These are phyloP conservation scores for Nicotiana benthamiana DNA, from an alignment of 257 asterid species.

Conservation along the genomic window DNA sequence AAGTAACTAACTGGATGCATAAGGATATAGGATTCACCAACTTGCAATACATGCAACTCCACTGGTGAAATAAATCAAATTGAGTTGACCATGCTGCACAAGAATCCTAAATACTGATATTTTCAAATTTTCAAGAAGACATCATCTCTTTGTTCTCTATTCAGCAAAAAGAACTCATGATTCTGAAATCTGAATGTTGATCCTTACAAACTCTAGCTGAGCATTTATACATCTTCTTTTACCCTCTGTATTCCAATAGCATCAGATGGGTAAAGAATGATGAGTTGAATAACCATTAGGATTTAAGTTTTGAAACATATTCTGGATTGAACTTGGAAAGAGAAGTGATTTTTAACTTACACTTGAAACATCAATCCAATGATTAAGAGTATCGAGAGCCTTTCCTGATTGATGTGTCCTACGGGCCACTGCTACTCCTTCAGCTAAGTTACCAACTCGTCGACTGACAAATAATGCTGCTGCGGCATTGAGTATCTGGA, in stretches of 20 bases:
- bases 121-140: not conserved
- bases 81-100: not conserved
- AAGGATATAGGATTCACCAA: not conserved
- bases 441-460: conserved; percentile 24
- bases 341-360: conserved; percentile 10
- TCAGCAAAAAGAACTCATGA: too few relatives aligned
- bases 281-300: not conserved
- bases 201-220: not conserved
- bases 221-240: not conserved
- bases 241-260: not conserved
- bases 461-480: conserved; percentile 48
- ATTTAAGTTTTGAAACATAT: not conserved
- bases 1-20: too few relatives aligned
- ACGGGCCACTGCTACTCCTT: conserved; percentile 42
- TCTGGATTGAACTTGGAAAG: not conserved
- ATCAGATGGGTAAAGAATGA: not conserved
- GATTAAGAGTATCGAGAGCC: conserved; percentile 34
- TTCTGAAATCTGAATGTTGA: not conserved
- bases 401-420: conserved; percentile 40
- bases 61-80: too few relatives aligned
- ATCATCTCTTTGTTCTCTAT: not conserved
- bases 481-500: conserved; percentile 42
- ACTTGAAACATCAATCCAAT: conserved; percentile 31
- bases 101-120: not conserved
- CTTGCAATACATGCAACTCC: not conserved